Evolutionary conservation across 2,329 filamentous ascomycete species (phyloP), one percentile per base, ranked within the genome.

Genomic region (Oidium heveae): DNA sequence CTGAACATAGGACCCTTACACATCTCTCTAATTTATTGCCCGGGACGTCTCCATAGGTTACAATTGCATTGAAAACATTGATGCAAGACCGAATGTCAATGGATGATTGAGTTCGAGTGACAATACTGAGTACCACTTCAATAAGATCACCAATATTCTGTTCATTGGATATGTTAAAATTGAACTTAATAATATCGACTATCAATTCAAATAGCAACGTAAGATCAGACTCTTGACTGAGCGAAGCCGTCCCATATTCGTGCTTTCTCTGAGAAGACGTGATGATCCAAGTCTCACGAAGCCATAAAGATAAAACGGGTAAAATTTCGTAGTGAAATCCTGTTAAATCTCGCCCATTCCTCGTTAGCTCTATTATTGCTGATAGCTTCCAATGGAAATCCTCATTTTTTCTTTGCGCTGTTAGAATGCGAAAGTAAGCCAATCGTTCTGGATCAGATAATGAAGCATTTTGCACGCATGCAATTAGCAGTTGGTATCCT

Each of bases 131-230:
- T 9, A 84, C 68, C 13, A 72, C 72, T 55, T 76, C 72, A 55
- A 88, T 75, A 54, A 87, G 67, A 3, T 70, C 69, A 53, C 72
- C 72, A 20, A 83, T 71, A 49, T 80, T 75, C 34, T 72, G 67
- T 58, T 84, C 79, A 58, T 74, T 74, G 24, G 82, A 77, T 34
- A 78, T 73, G 59, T 80, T 82, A 64, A 79, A 82, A 63, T 81
- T 85, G 70, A 84, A 87, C 63, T 84, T 86, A 68, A 84, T 77
- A 54, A 85, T 72, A 58, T 84, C 77, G 56, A 74, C 73, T 54
- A 82, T 71, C 59, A 80, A 83, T 13, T 70, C 66, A 62, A 86
- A 86, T 2, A 86, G 67, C 51, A 75, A 73, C 2, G 73, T 68
- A 54, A 87, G 69, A 61, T 77, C 79, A 59, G 74, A 73, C 57